Evolutionary conservation across 140 eudicot species (phyloP).

Genomic region (Stevia rebaudiana): DNA sequence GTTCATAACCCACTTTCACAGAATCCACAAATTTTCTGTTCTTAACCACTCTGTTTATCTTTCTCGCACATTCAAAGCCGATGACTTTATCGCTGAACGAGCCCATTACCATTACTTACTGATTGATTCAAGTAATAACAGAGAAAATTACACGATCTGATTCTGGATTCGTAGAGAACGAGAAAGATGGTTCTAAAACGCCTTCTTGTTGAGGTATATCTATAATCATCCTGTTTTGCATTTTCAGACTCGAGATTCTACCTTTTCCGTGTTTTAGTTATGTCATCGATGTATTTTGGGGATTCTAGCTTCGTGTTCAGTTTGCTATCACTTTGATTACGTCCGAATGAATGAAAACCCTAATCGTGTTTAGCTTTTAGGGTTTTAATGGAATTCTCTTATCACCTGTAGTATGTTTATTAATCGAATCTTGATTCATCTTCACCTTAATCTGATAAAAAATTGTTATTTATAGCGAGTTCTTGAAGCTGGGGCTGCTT

Average conservation of each 20-base stretch:
- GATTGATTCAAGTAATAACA: conserved; percentile 13
- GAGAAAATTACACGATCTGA: neutral
- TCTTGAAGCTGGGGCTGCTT: neutral
- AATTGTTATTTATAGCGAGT: neutral
- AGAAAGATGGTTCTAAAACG: conserved; percentile 26
- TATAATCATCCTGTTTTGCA: neutral
- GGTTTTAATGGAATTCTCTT: conserved; percentile 10
- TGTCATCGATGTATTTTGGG: neutral
- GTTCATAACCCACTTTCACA: conserved; percentile 4
- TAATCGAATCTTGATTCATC: neutral
- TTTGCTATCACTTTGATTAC: conserved; percentile 9
- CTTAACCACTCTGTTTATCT: neutral
- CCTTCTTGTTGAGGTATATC: conserved; percentile 30
- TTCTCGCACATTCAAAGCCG: conserved; percentile 6
- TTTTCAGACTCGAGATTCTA: neutral
- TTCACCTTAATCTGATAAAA: neutral
- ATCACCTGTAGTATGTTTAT: neutral
- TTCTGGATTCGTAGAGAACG: conserved; percentile 1
- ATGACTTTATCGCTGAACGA: conserved; percentile 1
- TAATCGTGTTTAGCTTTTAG: neutral
- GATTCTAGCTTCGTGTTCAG: neutral
- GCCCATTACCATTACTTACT: neutral
- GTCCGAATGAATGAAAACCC: conserved; percentile 12
- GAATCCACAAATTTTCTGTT: conserved; percentile 21
- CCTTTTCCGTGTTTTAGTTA: neutral